phyloP scores from a whole-genome alignment of 2,329 filamentous ascomycete genomes.

The Piedraia hortae region DNA sequence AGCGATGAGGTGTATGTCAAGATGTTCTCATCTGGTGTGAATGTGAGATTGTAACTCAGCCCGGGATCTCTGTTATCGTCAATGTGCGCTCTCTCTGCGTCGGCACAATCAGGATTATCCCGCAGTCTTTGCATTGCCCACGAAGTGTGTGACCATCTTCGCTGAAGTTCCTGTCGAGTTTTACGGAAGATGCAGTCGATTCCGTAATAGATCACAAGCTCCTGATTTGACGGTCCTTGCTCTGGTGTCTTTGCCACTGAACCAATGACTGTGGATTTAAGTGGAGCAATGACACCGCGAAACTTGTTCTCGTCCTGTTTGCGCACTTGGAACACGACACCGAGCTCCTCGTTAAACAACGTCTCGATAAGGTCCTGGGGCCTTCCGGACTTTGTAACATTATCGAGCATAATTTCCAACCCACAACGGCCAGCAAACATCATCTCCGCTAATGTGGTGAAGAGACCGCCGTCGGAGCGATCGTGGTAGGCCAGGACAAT shows the following conservation, averaged over 20 bases:
- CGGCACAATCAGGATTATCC: conserved; percentile 68
- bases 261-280: conserved; percentile 63
- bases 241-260: conserved; percentile 39
- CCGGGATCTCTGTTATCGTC: conserved; percentile 53
- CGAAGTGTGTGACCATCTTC: conserved; percentile 70
- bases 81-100: conserved; percentile 54
- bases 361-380: conserved; percentile 35
- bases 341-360: conserved; percentile 88
- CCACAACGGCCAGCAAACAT: conserved; percentile 91
- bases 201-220: conserved; percentile 47
- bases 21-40: conserved; percentile 49
- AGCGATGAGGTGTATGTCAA: conserved; percentile 39
- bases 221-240: conserved; percentile 52
- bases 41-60: conserved; percentile 58
- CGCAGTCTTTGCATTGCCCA: conserved; percentile 73
- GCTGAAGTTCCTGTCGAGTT: conserved; percentile 46
- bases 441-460: conserved; percentile 86
- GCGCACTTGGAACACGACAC: conserved; percentile 83
- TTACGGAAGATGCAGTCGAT: conserved; percentile 40
- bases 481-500: conserved; percentile 87
- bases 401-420: conserved; percentile 59
- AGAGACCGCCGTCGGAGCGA: conserved; percentile 69
- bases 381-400: conserved; percentile 33
- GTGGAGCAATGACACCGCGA: conserved; percentile 61
- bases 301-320: conserved; percentile 65